Percentiles rank a stretch among this genome's conserved stretches.
phyloP scores from a whole-genome alignment of 495 filamentous ascomycete genomes.

The Pseudevernia furfuracea region DNA sequence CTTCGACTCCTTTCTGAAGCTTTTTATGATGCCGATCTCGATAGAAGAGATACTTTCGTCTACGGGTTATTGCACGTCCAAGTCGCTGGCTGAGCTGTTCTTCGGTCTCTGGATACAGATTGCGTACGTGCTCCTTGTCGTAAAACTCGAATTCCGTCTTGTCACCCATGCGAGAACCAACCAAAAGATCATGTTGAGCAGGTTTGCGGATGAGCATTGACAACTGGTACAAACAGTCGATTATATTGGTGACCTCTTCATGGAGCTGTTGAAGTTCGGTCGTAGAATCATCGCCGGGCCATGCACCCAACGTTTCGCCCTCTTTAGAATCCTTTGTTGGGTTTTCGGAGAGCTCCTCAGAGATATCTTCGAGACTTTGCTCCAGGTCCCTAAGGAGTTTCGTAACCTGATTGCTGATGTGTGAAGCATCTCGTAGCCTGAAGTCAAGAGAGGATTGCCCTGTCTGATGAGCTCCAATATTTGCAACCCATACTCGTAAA shows the following conservation, averaged over 20 bases:
- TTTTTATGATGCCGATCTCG: constrained; percentile 35
- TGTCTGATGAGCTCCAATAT: constrained; percentile 31
- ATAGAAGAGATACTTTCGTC: constrained; percentile 39
- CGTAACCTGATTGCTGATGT: constrained; percentile 11
- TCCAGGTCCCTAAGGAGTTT: constrained; percentile 9
- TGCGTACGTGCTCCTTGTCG: constrained; percentile 27
- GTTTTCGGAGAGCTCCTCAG: background rate
- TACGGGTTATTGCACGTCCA: constrained; percentile 36
- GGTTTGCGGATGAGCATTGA: constrained; percentile 28
- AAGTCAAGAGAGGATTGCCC: constrained; percentile 24
- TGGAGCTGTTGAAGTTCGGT: constrained; percentile 12
- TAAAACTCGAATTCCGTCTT: constrained; percentile 27
- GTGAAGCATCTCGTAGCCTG: constrained; percentile 18
- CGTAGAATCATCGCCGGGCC: constrained; percentile 1
- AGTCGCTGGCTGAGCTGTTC: constrained; percentile 30
- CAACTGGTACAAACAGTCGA: constrained; percentile 22
- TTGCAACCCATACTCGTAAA: constrained; percentile 20
- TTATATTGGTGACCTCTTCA: constrained; percentile 11
- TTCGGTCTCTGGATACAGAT: constrained; percentile 26
- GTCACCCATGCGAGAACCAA: constrained; percentile 25
- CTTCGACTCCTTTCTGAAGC: constrained; percentile 24
- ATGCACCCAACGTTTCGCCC: background rate
- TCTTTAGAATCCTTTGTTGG: background rate
- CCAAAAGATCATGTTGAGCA: constrained; percentile 31
- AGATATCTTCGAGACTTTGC: background rate